phyloP scores from a whole-genome alignment of 78 protist genomes.

The Andalucia godoyi region DNA sequence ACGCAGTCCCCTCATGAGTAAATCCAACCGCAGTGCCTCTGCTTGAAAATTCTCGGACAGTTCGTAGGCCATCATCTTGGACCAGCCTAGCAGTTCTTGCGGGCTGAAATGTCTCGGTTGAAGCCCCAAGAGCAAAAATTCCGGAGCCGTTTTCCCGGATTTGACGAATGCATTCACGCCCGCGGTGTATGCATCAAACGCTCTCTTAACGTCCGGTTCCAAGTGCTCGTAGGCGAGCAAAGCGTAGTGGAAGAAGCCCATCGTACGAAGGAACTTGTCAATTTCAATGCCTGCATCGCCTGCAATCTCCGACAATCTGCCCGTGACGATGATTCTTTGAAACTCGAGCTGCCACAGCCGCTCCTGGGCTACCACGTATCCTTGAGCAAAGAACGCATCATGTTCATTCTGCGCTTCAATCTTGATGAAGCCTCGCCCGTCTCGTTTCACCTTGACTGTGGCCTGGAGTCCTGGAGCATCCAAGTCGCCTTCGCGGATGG shows the following conservation, averaged over 20 bases:
- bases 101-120: background rate
- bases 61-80: background rate
- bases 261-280: background rate
- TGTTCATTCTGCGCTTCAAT: background rate
- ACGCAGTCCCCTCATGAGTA: too few relatives aligned
- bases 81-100: background rate
- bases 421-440: background rate
- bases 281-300: background rate
- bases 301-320: background rate
- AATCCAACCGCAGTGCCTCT: too few relatives aligned
- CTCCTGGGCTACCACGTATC: background rate
- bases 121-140: background rate
- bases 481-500: too few relatives aligned
- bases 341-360: background rate
- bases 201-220: background rate
- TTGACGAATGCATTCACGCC: background rate
- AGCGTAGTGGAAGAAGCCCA: background rate
- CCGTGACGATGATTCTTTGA: background rate
- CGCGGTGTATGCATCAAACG: background rate
- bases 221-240: background rate
- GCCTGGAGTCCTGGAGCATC: background rate
- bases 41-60: too few relatives aligned
- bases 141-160: background rate
- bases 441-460: background rate
- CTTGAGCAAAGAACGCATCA: conserved; percentile 1